These are phyloP conservation scores for Aspergillus sp. DNA, from an alignment of 2,329 filamentous ascomycete species.

Conservation along the genomic window DNA sequence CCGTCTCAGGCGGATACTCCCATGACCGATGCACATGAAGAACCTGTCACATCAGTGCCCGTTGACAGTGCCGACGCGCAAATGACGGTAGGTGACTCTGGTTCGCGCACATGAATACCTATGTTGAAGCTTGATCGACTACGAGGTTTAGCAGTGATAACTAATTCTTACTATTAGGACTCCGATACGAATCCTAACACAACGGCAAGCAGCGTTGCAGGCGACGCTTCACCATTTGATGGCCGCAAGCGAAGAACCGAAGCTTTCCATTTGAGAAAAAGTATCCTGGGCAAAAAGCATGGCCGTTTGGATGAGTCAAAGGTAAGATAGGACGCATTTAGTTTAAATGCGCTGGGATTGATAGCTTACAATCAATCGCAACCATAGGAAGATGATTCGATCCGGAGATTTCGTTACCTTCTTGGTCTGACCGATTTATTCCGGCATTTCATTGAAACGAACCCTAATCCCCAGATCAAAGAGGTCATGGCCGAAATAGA, in stretches of 20 bases:
- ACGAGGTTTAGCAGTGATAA: neutral
- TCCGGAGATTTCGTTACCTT: conserved; percentile 89
- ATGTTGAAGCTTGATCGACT: conserved; percentile 22
- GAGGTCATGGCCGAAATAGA: conserved; percentile 94
- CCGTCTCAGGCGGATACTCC: conserved; percentile 43
- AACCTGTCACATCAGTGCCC: conserved; percentile 29
- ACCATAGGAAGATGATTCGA: conserved; percentile 81
- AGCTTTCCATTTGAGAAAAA: conserved; percentile 83
- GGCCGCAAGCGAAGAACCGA: conserved; percentile 82
- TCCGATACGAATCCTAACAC: conserved; percentile 64
- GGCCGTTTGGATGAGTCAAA: conserved; percentile 88
- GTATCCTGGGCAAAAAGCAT: conserved; percentile 91
- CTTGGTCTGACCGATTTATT: conserved; percentile 94
- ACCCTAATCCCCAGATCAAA: conserved; percentile 89
- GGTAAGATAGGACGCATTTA: conserved; percentile 46
- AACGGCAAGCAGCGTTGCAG: conserved; percentile 77
- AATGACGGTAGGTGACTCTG: conserved; percentile 31
- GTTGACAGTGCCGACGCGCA: conserved; percentile 34
- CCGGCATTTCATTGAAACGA: conserved; percentile 97
- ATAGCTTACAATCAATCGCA: conserved; percentile 9
- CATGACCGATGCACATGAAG: conserved; percentile 41
- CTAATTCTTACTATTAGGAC: conserved; percentile 40
- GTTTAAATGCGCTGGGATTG: no score
- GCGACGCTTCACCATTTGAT: conserved; percentile 63
- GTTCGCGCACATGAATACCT: conserved; percentile 43